Conservation (phyloP, 2,329 filamentous ascomycete genomes). For the Xylariaceae sp. region DNA sequence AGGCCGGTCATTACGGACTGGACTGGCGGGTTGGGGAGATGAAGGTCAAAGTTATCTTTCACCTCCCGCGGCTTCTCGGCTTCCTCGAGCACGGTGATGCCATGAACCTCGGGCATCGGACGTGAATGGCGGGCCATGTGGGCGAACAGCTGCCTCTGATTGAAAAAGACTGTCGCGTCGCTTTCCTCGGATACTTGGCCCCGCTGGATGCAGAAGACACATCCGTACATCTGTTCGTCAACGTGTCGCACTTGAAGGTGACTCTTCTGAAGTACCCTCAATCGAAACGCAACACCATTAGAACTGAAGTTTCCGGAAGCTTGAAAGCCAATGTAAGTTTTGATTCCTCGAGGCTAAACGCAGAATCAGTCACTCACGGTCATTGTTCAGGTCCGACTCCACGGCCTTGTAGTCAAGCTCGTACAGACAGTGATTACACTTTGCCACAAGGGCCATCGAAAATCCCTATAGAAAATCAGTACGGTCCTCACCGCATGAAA, state of each 20-base stretch:
- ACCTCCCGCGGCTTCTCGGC: constrained; percentile 16
- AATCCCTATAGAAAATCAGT: constrained; percentile 31
- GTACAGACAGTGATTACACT: constrained; percentile 49
- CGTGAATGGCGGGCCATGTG: constrained; percentile 51
- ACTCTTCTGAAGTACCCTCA: constrained; percentile 53
- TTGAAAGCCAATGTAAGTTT: constrained; percentile 18
- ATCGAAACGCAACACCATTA: constrained; percentile 43
- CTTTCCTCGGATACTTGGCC: constrained; percentile 48
- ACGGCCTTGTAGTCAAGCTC: constrained; percentile 50
- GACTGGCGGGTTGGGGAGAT: constrained; percentile 38
- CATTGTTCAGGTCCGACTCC: constrained; percentile 46
- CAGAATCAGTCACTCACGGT: constrained; percentile 32
- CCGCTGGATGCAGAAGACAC: constrained; percentile 48
- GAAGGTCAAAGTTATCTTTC: constrained; percentile 48
- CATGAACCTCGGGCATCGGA: constrained; percentile 45
- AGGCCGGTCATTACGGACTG: constrained; percentile 39
- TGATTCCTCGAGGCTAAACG: not conserved
- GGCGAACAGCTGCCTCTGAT: constrained; percentile 45
- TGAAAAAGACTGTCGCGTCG: constrained; percentile 55
- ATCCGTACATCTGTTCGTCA: constrained; percentile 51
- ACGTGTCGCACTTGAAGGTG: constrained; percentile 45
- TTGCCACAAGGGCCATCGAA: constrained; percentile 40
- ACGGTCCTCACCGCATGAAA: not conserved
- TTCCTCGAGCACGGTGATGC: constrained; percentile 45
- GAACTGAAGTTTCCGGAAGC: constrained; percentile 44